Base-by-base conservation (phyloP, 306 rosid genomes). In the Ceratonia siliqua region DNA sequence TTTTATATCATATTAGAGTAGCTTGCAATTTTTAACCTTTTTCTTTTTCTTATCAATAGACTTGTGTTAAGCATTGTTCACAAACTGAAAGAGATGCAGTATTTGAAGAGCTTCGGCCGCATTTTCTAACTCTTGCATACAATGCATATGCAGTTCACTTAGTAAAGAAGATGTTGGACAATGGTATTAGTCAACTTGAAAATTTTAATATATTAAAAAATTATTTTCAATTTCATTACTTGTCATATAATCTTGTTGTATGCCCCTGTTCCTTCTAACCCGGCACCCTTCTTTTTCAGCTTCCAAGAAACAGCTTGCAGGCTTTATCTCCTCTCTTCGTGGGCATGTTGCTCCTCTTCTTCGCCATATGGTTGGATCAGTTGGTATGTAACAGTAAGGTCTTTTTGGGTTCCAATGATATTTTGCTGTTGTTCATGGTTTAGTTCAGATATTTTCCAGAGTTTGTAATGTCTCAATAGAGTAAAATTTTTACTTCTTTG, bases 301-400 rank as follows among this genome's bases (percentile, higher is more conserved):
- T 79, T 92, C 99, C 43, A 92, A 86, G 83, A 89, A 88, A 71
- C 97, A 94, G 82, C 85, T 90, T 54, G 84, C 89, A 0, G 85
- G 85, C 48, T 89, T 92, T 82, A 82, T 94, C 81, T 90, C 93
- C 8, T 73, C 85, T 56, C 90, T 94, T 9, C 96, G 43, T 69
- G 99, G 99, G 33, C 99, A 87, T 38, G 89, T 92, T 79, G 96
- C 97, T 54, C 79, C 95, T 77, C 95, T 92, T 86, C 97, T 94
- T 70, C 97, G 96, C 77, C 95, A 86, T 82, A 89, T 87, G 97
- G 98, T 90, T 82, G 98, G 95, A 70, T 93, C 98, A 56, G 86
- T 87, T 62, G 98, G 98, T 93, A 87, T 70, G 92, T 78, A 68
- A 56, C 20, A 30, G 6, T 42, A 8, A 25, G 14, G 33, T 24